phyloP scores from a whole-genome alignment of 2,329 filamentous ascomycete genomes.

The Hyphodiscus sp. region DNA sequence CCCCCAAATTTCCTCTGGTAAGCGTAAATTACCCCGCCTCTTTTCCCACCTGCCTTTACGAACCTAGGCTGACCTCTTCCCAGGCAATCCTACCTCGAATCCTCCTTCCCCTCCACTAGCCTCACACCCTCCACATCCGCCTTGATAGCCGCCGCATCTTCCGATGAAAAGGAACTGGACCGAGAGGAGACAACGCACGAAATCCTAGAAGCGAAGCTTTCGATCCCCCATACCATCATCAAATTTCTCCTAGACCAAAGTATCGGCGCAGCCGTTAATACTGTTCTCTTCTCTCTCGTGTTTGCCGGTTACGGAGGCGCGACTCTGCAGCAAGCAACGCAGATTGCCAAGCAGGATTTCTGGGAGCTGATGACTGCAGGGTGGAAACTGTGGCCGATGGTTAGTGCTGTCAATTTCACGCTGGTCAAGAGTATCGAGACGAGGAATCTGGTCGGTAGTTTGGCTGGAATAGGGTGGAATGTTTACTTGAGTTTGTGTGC shows the following conservation, averaged over 20 bases:
- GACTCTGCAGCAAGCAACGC: constrained; percentile 39
- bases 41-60: background rate
- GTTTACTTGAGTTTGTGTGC: constrained; percentile 60
- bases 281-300: constrained; percentile 53
- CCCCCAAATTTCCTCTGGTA: constrained; percentile 82
- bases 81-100: constrained; percentile 70
- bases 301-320: constrained; percentile 37
- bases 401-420: constrained; percentile 65
- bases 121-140: constrained; percentile 37
- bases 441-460: constrained; percentile 62
- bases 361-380: constrained; percentile 60
- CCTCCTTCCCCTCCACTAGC: constrained; percentile 57
- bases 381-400: constrained; percentile 65
- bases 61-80: background rate
- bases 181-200: constrained; percentile 37
- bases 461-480: constrained; percentile 68
- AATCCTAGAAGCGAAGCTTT: constrained; percentile 46
- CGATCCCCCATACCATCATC: constrained; percentile 55
- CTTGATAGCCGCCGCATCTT: constrained; percentile 34
- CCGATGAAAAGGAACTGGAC: constrained; percentile 36
- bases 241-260: constrained; percentile 68
- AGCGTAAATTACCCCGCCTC: constrained; percentile 11
- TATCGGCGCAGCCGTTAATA: constrained; percentile 59
- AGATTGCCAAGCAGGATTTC: constrained; percentile 47
- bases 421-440: constrained; percentile 63